Percentiles rank a stretch among this genome's conserved stretches.
Conservation (phyloP, 2,329 filamentous ascomycete genomes). For the Sclerotinia glacialis region DNA sequence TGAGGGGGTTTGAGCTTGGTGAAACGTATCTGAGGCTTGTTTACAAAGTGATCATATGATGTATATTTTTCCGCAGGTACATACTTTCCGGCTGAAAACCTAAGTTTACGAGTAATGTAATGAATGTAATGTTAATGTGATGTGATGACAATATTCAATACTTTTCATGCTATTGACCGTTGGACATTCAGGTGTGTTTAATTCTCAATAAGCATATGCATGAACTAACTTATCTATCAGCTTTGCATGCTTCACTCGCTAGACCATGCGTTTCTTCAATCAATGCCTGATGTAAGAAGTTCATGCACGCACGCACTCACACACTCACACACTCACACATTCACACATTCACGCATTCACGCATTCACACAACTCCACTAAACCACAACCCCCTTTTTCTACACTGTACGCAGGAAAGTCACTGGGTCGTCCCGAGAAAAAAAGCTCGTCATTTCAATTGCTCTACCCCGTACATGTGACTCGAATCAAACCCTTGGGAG, state of each 20-base stretch:
- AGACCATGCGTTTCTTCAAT: too few species aligned
- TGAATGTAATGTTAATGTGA: too few species aligned
- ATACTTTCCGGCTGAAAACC: too few species aligned
- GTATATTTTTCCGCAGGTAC: too few species aligned
- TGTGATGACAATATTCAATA: too few species aligned
- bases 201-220: background rate
- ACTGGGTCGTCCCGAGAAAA: background rate
- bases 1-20: background rate
- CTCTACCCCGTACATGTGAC: background rate
- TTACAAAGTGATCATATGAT: background rate
- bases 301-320: background rate
- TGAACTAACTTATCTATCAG: background rate
- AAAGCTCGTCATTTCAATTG: background rate
- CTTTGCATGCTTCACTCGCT: too few species aligned
- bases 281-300: background rate
- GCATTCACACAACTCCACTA: background rate
- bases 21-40: background rate
- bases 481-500: background rate
- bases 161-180: too few species aligned
- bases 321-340: too few species aligned
- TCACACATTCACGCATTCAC: background rate
- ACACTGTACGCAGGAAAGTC: background rate
- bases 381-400: background rate
- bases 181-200: background rate
- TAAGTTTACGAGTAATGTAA: background rate